Evolutionary conservation across 495 filamentous ascomycete genomes (phyloP), one percentile per base, ranked within the genome.

Genomic region (Trichoderma orchidacearum): DNA sequence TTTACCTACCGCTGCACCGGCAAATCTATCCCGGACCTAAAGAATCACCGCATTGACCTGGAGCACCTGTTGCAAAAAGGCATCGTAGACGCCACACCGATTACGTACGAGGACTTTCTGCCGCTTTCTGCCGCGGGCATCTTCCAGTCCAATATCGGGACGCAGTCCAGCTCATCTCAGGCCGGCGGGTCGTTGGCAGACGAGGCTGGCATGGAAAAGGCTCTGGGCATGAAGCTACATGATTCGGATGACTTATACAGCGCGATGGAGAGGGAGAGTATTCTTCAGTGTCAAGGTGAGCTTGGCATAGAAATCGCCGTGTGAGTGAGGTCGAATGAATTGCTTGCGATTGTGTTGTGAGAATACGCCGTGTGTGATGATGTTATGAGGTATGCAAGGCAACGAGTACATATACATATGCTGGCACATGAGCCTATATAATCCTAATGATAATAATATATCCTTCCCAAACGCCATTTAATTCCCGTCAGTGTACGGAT

Each of bases 101-200:
- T 75, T 15, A 71, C 65, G 0, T 75, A 75, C 35, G 72, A 75
- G 51, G 72, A 75, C 32, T 75, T 75, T 56, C 61, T 75, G 8
- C 72, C 72, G 2, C 56, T 75, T 2, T 72, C 69, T 3, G 72
- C 72, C 1, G 72, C 66, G 8, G 72, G 70, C 17, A 75, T 75
- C 30, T 75, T 75, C 61, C 65, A 68, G 17, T 72, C 69, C 9
- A 75, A 73, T 35, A 60, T 75, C 54, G 60, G 58, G 32, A 35
- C 32, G 12, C 32, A 35, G 11, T 11, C 32, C n/a, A n/a, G n/a
- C n/a, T 35, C 32, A n/a, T 35, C 32, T 15, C 5, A 4, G n/a
- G 12, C 32, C n/a, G 32, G 12, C 5, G 9, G n/a, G 3, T 11
- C 32, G 11, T 5, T 35, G 32, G 12, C 32, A 3, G n/a, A 35